phyloP scores from a whole-genome alignment of 192 early-diverging fungal genomes.

The Backusella luteola region DNA sequence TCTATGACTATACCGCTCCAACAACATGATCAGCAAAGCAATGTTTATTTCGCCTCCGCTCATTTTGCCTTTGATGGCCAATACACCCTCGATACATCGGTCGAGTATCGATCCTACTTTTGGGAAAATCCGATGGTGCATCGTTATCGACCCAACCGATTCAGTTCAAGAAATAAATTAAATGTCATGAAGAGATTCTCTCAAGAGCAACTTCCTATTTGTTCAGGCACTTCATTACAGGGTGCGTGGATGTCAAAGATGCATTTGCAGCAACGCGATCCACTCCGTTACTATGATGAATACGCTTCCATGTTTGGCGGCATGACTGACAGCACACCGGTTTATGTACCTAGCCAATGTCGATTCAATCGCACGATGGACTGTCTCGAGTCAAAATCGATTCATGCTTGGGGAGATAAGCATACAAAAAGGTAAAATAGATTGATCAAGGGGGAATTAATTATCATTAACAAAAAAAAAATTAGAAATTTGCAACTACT shows the following conservation, averaged over 20 bases:
- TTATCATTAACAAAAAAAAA: neutral
- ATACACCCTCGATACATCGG: conserved; percentile 9
- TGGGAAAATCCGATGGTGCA: conserved; percentile 23
- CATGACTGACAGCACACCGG: neutral
- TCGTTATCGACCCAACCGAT: conserved; percentile 20
- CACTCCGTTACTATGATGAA: conserved; percentile 10
- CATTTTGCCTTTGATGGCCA: conserved; percentile 13
- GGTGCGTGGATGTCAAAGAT: conserved; percentile 4
- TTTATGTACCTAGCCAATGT: conserved; percentile 3
- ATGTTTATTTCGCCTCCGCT: conserved; percentile 26
- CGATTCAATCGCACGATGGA: neutral
- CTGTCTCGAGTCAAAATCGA: conserved; percentile 11
- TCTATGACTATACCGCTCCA: conserved; percentile 11
- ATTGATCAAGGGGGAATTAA: neutral
- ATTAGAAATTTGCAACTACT: conserved; percentile 2
- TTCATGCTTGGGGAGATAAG: conserved; percentile 32
- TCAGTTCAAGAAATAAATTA: conserved; percentile 20
- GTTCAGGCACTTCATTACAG: neutral
- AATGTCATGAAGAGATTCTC: neutral
- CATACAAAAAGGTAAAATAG: conserved; percentile 20
- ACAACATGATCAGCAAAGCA: conserved; percentile 15
- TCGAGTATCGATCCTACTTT: conserved; percentile 33
- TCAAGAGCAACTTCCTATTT: neutral
- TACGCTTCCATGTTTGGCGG: neutral
- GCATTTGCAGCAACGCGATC: neutral